Evolutionary conservation across 2,329 filamentous ascomycete genomes (phyloP).

Genomic region (Fusarium lyarnte): DNA sequence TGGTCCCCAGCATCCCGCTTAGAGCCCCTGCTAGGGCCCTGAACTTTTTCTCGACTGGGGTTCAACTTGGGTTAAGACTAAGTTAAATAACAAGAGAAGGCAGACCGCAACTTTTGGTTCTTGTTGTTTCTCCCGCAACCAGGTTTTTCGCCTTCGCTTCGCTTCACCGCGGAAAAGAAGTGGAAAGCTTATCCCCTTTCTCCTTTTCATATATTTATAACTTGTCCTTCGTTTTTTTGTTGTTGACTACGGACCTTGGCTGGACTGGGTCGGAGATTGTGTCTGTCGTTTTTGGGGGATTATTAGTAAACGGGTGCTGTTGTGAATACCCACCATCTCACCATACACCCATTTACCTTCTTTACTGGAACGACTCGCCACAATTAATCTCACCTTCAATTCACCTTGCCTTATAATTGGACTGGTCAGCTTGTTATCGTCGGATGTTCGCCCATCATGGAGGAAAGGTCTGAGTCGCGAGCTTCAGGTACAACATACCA

Average conservation of each 20-base stretch:
- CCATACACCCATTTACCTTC: conserved; percentile 4
- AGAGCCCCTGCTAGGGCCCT: conserved; percentile 28
- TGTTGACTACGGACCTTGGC: conserved; percentile 25
- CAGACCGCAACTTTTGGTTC: conserved; percentile 43
- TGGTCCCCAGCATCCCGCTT: conserved; percentile 27
- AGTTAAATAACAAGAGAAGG: conserved; percentile 23
- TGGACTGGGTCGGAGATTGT: conserved; percentile 40
- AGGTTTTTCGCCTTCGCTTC: conserved; percentile 24
- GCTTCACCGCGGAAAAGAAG: conserved; percentile 35
- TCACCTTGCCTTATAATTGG: background rate
- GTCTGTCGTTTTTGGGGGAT: conserved; percentile 19
- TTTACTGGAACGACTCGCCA: background rate
- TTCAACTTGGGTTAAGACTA: conserved; percentile 7
- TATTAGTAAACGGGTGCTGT: conserved; percentile 11
- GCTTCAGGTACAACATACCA: conserved; percentile 63
- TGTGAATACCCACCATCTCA: conserved; percentile 20
- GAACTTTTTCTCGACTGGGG: background rate
- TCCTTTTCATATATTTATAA: background rate
- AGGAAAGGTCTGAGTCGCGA: conserved; percentile 53
- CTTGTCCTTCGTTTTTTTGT: background rate
- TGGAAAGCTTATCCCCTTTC: background rate
- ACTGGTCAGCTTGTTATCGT: conserved; percentile 1
- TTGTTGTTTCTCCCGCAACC: conserved; percentile 31
- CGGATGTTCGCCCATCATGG: conserved; percentile 43
- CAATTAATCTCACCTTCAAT: conserved; percentile 1